phyloP scores from a whole-genome alignment of 2,329 filamentous ascomycete species.

The Dendryphion nanum region DNA sequence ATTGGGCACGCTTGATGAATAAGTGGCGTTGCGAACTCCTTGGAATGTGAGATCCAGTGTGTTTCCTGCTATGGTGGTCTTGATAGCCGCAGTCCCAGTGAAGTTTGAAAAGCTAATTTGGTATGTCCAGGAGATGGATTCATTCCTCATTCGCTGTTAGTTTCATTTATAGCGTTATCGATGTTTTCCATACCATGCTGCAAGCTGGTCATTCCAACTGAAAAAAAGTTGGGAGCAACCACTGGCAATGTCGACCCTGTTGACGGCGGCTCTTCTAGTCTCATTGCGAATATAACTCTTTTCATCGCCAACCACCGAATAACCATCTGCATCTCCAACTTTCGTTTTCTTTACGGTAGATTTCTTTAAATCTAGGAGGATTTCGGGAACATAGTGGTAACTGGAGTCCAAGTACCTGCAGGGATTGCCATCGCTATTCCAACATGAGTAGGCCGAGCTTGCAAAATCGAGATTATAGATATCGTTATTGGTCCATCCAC shows the following conservation, averaged over 20 bases:
- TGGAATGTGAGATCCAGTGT: background rate
- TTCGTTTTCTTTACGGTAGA: background rate
- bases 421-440: conserved; percentile 1
- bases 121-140: background rate
- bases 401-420: background rate
- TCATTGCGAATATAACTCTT: background rate
- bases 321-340: background rate
- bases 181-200: background rate
- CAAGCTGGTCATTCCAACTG: background rate
- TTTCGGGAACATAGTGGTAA: background rate
- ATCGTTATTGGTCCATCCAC: background rate
- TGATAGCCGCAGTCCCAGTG: background rate
- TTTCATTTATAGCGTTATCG: no score
- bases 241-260: background rate
- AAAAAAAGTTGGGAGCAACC: background rate
- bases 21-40: background rate
- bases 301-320: background rate
- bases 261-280: background rate
- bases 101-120: background rate
- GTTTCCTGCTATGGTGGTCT: background rate
- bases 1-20: no score
- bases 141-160: no score
- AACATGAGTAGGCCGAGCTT: conserved; percentile 5
- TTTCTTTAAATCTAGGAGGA: background rate
- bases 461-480: conserved; percentile 5